Conservation (phyloP, 2,329 filamentous ascomycete species). For the Chaetomiaceae sp. region DNA sequence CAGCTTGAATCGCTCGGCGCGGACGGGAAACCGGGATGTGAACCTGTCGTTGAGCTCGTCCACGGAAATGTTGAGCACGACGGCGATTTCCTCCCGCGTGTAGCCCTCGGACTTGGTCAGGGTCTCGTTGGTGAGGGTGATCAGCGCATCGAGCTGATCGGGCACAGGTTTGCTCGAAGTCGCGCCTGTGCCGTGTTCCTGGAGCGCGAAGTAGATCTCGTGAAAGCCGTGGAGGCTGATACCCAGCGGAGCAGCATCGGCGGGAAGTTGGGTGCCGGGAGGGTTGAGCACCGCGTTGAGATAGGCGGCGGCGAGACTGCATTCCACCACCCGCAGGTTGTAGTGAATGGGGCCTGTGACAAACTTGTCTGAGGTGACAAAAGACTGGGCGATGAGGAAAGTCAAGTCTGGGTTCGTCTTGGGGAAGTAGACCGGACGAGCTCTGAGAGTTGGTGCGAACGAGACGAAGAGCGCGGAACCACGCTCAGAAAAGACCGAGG, state of each 20-base stretch:
- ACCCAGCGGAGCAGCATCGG: constrained; percentile 76
- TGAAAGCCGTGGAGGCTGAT: constrained; percentile 84
- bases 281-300: constrained; percentile 55
- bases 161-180: constrained; percentile 32
- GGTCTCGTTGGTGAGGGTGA: constrained; percentile 63
- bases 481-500: constrained; percentile 84
- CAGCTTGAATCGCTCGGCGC: constrained; percentile 80
- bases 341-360: constrained; percentile 91
- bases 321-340: constrained; percentile 94
- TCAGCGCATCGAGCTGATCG: constrained; percentile 66
- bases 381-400: constrained; percentile 91
- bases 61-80: constrained; percentile 61
- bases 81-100: constrained; percentile 76
- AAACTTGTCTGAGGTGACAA: constrained; percentile 90
- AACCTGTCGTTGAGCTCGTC: constrained; percentile 69
- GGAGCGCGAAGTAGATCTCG: constrained; percentile 64
- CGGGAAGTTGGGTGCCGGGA: constrained; percentile 55
- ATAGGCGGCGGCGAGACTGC: constrained; percentile 74
- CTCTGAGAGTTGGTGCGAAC: constrained; percentile 73
- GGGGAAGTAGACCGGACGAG: constrained; percentile 74
- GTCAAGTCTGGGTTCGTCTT: constrained; percentile 73
- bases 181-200: constrained; percentile 33
- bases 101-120: constrained; percentile 77
- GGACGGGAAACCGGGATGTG: constrained; percentile 82
- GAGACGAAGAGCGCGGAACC: constrained; percentile 85